phyloP scores from a whole-genome alignment of 352 stramenopile genomes.

The Pythium phragmitis region DNA sequence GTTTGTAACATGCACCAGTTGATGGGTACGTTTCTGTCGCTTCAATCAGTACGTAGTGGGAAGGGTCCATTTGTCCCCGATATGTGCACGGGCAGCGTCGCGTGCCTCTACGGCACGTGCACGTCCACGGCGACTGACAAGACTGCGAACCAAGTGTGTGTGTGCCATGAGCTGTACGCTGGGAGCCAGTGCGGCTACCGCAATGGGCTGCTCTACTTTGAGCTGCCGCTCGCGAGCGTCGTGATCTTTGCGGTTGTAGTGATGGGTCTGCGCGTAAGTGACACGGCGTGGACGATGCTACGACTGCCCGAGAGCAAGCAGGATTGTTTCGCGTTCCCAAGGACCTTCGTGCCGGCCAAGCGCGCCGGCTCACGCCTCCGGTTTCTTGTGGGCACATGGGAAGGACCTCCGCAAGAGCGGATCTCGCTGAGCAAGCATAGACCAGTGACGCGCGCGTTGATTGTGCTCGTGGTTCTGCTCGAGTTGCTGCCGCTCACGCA shows the following conservation, averaged over 20 bases:
- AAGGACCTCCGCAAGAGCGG: constrained; percentile 31
- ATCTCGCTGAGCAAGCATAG: constrained; percentile 27
- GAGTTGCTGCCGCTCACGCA: constrained; percentile 57
- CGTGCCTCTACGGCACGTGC: constrained; percentile 57
- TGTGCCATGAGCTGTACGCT: constrained; percentile 47
- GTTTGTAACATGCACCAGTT: constrained; percentile 11
- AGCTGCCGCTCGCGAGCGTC: constrained; percentile 44
- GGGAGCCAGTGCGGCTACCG: constrained; percentile 49
- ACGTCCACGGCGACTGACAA: constrained; percentile 19
- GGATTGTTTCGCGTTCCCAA: constrained; percentile 53
- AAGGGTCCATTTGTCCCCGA: background rate
- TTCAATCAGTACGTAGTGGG: constrained; percentile 2
- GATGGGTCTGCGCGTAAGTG: constrained; percentile 33
- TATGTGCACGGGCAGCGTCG: constrained; percentile 17
- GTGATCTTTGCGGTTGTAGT: constrained; percentile 40
- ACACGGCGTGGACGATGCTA: constrained; percentile 29
- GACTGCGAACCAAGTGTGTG: constrained; percentile 30
- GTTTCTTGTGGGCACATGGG: constrained; percentile 40
- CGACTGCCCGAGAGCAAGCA: constrained; percentile 33
- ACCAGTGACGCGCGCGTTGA: constrained; percentile 32
- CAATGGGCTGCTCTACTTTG: constrained; percentile 42
- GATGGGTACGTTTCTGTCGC: constrained; percentile 12
- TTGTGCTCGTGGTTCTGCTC: constrained; percentile 33
- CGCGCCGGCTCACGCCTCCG: background rate
- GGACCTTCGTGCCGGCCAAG: constrained; percentile 24